Evolutionary conservation across 139 green algal species (phyloP).

Genomic region (Tetradesmus lagerheimii): DNA sequence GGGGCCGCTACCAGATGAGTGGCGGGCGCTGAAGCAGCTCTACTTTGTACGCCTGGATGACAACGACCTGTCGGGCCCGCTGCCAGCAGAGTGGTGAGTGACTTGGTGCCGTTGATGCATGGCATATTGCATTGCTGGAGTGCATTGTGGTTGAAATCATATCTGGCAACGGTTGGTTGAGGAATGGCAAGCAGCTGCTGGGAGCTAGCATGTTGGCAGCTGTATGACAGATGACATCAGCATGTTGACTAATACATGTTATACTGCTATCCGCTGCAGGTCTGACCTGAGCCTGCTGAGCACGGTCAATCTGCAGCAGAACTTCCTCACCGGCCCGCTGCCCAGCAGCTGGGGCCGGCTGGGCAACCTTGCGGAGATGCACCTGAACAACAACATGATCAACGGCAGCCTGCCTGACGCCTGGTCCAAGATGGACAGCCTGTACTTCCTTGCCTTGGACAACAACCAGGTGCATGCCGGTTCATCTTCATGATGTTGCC

Average conservation of each 20-base stretch:
- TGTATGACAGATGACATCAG: no score
- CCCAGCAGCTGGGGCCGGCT: not conserved
- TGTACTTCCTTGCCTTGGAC: constrained; percentile 1
- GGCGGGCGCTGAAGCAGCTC: not conserved
- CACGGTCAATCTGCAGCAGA: not conserved
- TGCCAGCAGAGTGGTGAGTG: not conserved
- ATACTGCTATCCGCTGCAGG: not conserved
- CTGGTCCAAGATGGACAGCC: not conserved
- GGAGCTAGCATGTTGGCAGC: no score
- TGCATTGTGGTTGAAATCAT: no score
- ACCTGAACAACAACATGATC: constrained; percentile 14
- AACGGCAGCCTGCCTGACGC: constrained; percentile 10
- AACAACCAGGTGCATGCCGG: not conserved
- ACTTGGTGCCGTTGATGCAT: no score
- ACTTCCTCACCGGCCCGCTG: not conserved
- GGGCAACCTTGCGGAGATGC: not conserved
- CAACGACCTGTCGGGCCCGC: constrained; percentile 1
- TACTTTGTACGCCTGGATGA: constrained; percentile 10
- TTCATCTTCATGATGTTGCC: no score
- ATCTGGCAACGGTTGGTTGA: no score
- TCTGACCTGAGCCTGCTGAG: not conserved
- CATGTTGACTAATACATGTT: no score
- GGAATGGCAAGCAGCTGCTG: no score
- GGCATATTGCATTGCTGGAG: no score
- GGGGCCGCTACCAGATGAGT: not conserved